These are phyloP conservation scores for Euphorbia tirucalli DNA, from an alignment of 345 rosid species.

Conservation along the genomic window DNA sequence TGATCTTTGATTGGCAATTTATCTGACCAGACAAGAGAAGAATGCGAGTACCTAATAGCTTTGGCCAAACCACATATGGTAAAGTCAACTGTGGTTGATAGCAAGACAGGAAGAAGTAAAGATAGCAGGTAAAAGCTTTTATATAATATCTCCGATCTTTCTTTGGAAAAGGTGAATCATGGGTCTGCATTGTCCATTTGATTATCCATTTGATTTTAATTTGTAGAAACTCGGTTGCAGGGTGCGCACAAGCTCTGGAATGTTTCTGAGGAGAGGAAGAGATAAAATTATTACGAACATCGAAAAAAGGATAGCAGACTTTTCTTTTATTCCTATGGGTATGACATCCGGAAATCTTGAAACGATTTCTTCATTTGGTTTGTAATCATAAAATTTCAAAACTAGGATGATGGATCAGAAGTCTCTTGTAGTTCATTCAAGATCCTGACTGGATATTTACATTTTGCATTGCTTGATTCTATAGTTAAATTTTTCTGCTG, in stretches of 20 bases:
- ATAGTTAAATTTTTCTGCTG: neutral
- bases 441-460: neutral
- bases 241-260: slow-evolving; percentile 94
- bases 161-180: neutral
- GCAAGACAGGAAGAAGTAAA: slow-evolving; percentile 31
- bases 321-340: slow-evolving; percentile 79
- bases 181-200: neutral
- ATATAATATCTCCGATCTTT: neutral
- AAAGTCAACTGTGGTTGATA: slow-evolving; percentile 43
- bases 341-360: slow-evolving; percentile 14
- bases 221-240: slow-evolving; percentile 30
- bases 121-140: slow-evolving; percentile 40
- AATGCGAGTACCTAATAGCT: slow-evolving; percentile 36
- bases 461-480: neutral
- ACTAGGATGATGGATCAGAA: neutral
- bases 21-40: slow-evolving; percentile 43
- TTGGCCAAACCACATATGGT: slow-evolving; percentile 38
- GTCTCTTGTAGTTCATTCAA: neutral
- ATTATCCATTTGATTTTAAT: neutral
- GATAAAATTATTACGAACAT: slow-evolving; percentile 58
- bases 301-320: slow-evolving; percentile 90
- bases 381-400: neutral
- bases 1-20: neutral
- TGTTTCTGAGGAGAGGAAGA: slow-evolving; percentile 72
- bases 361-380: neutral